phyloP scores from a whole-genome alignment of 768 basidiomycete genomes.

The Lactarius psammicola region DNA sequence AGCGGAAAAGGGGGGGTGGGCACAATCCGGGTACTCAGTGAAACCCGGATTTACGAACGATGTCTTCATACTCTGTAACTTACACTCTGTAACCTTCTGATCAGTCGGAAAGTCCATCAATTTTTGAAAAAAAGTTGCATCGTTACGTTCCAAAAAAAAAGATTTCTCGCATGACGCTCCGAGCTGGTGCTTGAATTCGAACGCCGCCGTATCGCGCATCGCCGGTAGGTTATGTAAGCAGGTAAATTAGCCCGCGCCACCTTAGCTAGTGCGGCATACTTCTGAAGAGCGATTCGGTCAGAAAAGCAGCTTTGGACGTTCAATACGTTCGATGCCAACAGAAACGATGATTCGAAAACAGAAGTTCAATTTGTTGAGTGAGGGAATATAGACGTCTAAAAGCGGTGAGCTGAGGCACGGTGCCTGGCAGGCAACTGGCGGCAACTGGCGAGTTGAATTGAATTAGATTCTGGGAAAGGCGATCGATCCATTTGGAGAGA shows the following conservation, averaged over 20 bases:
- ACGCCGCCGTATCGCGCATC: background rate
- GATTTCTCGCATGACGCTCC: background rate
- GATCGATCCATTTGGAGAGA: slow-evolving; percentile 2
- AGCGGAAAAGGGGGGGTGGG: background rate
- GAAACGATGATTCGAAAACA: background rate
- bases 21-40: background rate
- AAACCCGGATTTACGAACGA: background rate
- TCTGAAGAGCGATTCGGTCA: background rate
- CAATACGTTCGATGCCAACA: background rate
- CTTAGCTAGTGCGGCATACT: no score
- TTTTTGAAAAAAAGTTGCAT: background rate
- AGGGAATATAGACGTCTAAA: background rate
- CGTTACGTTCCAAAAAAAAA: background rate
- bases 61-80: background rate
- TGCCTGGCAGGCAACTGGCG: background rate
- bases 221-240: background rate
- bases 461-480: background rate
- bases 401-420: background rate
- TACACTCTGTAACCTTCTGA: no score
- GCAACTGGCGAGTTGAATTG: no score
- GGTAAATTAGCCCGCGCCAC: background rate
- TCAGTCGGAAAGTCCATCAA: background rate
- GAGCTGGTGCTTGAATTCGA: background rate
- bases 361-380: background rate
- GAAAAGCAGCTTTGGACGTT: background rate